phyloP scores from a whole-genome alignment of 208 protist species.

The Leishmania gerbilli region DNA sequence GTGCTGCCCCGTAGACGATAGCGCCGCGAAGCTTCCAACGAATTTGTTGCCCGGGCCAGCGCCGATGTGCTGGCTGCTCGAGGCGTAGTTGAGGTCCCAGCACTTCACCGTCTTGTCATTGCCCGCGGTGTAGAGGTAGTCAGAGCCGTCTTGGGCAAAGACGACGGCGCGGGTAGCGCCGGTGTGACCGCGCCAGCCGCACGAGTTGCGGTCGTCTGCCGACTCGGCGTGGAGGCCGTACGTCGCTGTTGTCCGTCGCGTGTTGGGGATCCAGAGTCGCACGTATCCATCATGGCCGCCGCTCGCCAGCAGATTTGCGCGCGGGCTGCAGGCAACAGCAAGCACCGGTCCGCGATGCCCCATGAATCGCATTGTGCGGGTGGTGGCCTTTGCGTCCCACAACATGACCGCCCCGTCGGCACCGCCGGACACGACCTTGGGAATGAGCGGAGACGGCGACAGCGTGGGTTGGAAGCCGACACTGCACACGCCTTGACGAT shows the following conservation, averaged over 20 bases:
- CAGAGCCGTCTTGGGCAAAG: conserved; percentile 64
- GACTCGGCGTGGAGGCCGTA: conserved; percentile 20
- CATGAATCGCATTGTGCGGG: conserved; percentile 75
- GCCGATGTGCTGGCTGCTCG: conserved; percentile 11
- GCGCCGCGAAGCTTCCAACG: conserved; percentile 40
- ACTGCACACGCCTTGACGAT: conserved; percentile 59
- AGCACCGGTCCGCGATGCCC: conserved; percentile 82
- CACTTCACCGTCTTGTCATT: conserved; percentile 89
- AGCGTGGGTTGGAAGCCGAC: conserved; percentile 47
- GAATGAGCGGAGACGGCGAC: conserved; percentile 15
- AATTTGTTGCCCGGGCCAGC: conserved; percentile 43
- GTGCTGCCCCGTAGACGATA: conserved; percentile 10
- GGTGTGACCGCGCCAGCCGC: conserved; percentile 55
- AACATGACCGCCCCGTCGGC: conserved; percentile 86
- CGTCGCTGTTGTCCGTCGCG: conserved; percentile 37
- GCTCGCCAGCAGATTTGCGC: conserved; percentile 61
- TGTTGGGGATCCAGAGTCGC: conserved; percentile 73
- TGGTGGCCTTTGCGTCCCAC: conserved; percentile 76
- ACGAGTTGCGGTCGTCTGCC: conserved; percentile 17
- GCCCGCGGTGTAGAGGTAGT: conserved; percentile 74
- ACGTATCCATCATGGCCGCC: conserved; percentile 86
- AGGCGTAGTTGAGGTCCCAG: conserved; percentile 59
- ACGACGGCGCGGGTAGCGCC: conserved; percentile 70
- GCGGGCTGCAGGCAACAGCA: conserved; percentile 51
- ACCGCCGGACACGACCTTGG: conserved; percentile 64